Percentiles rank a stretch among this genome's conserved stretches.
phyloP scores from a whole-genome alignment of 2,329 filamentous ascomycete species.

The Ceratocystis alfenasii region DNA sequence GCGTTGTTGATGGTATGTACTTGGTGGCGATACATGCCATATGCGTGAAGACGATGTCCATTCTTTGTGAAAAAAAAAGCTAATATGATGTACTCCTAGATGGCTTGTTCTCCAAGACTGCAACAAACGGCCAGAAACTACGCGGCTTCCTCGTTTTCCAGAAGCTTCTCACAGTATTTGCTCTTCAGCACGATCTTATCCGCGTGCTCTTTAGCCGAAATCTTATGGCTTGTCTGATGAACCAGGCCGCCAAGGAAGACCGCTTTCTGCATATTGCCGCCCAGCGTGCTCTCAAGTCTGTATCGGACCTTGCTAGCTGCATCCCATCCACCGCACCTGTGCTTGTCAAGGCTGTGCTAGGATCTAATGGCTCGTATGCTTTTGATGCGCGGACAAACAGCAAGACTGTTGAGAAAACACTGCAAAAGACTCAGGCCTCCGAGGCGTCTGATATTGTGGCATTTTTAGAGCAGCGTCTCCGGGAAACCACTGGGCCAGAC shows the following conservation, averaged over 20 bases:
- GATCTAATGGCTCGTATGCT: conserved; percentile 57
- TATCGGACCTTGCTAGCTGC: conserved; percentile 52
- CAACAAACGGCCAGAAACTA: conserved; percentile 81
- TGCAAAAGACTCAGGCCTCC: conserved; percentile 46
- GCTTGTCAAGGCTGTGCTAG: conserved; percentile 56
- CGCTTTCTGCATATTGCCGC: conserved; percentile 71
- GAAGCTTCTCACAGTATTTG: conserved; percentile 51
- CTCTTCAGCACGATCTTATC: conserved; percentile 37
- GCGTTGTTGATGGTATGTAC: conserved; percentile 68
- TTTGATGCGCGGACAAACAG: conserved; percentile 80
- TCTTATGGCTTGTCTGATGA: conserved; percentile 67
- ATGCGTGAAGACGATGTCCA: background rate
- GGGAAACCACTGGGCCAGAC: conserved; percentile 18
- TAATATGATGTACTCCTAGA: conserved; percentile 37
- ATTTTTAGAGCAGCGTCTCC: conserved; percentile 37
- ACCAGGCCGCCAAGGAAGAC: conserved; percentile 66
- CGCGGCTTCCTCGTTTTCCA: conserved; percentile 83
- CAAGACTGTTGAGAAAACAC: conserved; percentile 67
- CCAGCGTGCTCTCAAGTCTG: conserved; percentile 57
- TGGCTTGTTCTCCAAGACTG: conserved; percentile 66
- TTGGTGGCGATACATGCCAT: background rate
- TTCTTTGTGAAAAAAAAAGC: background rate
- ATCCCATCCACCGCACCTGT: conserved; percentile 47
- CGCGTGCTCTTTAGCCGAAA: conserved; percentile 67
- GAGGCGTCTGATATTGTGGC: conserved; percentile 44